These are phyloP conservation scores for Chernovozyma aurita DNA, from an alignment of 1,139 yeast genomes.

Conservation along the genomic window DNA sequence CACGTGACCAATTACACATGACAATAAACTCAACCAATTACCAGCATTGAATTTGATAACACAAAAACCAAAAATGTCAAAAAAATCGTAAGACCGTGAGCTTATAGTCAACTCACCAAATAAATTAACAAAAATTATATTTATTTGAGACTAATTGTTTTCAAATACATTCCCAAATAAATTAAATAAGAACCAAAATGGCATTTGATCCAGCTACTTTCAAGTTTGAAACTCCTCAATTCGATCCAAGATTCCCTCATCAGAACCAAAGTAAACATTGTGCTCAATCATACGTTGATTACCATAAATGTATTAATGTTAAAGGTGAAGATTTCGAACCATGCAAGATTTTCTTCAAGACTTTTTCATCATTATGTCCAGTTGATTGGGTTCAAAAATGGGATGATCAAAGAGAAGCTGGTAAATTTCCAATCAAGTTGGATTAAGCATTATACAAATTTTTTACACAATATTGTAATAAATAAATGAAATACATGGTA, in stretches of 20 bases:
- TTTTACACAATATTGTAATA: no score
- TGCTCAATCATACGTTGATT: conserved; percentile 96
- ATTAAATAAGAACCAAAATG: conserved; percentile 25
- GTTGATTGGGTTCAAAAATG: conserved; percentile 88
- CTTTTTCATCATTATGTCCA: conserved; percentile 90
- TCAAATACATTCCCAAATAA: no score
- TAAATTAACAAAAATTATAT: no score
- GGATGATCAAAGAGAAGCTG: conserved; percentile 87
- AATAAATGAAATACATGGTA: neutral
- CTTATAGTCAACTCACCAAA: neutral
- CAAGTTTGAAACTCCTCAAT: conserved; percentile 75
- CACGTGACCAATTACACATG: conserved; percentile 7
- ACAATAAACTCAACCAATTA: conserved; percentile 6
- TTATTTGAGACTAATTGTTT: neutral
- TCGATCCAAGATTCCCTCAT: conserved; percentile 93
- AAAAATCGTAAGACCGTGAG: conserved; percentile 8
- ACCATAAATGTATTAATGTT: conserved; percentile 93
- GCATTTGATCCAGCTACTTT: conserved; percentile 45
- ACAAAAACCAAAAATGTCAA: conserved; percentile 1
- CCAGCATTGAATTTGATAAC: conserved; percentile 4
- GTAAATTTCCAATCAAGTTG: conserved; percentile 43
- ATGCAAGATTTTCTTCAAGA: conserved; percentile 89
- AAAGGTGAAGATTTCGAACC: conserved; percentile 99
- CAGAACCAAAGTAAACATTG: conserved; percentile 97
- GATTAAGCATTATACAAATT: conserved; percentile 17